Evolutionary conservation across 345 rosid genomes (phyloP), one percentile per base, ranked within the genome.

Genomic region (Eucalyptus fibrosa): DNA sequence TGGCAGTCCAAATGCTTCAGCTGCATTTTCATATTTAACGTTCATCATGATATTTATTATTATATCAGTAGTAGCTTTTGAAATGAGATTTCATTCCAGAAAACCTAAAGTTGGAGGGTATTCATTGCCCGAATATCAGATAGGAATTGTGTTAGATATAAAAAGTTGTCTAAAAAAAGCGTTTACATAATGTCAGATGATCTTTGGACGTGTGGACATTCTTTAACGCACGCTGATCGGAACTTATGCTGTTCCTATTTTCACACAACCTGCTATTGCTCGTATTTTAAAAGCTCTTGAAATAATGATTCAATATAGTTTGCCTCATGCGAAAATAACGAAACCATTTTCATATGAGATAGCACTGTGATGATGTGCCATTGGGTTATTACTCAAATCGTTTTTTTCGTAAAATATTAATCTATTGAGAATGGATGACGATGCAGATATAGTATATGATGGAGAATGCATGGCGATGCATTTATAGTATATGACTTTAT

Each of bases 391-490:
- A 32, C 11, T 69, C 24, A 69, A 32, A 17, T 34, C 7, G 4
- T 19, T 69, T 17, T 69, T 69, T 34, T 3, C 13, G 4, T n/a
- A n/a, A 69, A 34, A 69, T 56, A 69, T 51, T 19, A 15, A 86
- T 16, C 40, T 7, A 16, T 65, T 9, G 94, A 92, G 50, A 96
- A 93, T 96, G 95, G 86, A 96, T 88, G 17, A 30, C 69, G 16
- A 62, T 93, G 53, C 95, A 95, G 60, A 94, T 95, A 34, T 95
- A 21, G 30, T 24, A 77, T 21, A 21, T 37, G 47, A 23, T 65
- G 9, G 94, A 92, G 87, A 96, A 93, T 96, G 95, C 83, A 96
- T 88, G 32, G 4, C 69, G n/a, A 60, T 93, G 60, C 96, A 95
- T 88, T 95, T 95, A 37, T 95, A 77, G 47, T 13, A 77, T 2